These are phyloP conservation scores for Saksenaea vasiformis DNA, from an alignment of 371 early-diverging fungal genomes.

Conservation along the genomic window DNA sequence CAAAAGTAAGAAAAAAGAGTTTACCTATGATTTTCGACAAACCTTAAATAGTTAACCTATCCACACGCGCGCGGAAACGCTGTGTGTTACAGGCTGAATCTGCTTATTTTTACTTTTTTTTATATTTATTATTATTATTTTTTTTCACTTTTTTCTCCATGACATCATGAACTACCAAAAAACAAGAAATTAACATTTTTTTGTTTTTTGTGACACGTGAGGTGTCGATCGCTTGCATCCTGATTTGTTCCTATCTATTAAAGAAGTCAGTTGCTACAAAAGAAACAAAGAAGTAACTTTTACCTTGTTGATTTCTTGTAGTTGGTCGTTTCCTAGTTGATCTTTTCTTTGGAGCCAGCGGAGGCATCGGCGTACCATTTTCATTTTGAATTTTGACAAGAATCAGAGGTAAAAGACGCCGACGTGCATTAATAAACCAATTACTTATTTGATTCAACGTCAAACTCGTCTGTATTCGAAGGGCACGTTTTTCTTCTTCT, in stretches of 20 bases:
- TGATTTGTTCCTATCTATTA: conserved; percentile 1
- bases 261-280: background rate
- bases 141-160: background rate
- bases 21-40: too few species aligned
- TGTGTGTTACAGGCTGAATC: too few species aligned
- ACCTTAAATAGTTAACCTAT: too few species aligned
- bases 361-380: background rate
- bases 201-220: background rate
- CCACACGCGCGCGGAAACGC: too few species aligned
- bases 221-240: conserved; percentile 4
- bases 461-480: conserved; percentile 60
- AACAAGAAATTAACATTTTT: background rate
- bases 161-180: background rate
- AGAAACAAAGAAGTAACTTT: background rate
- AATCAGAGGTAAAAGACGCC: conserved; percentile 49
- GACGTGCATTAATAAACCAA: conserved; percentile 85
- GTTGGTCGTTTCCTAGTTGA: background rate
- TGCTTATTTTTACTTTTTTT: background rate
- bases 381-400: conserved; percentile 5
- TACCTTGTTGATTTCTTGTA: background rate
- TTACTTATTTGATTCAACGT: conserved; percentile 74
- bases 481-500: conserved; percentile 65
- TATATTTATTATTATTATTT: too few species aligned
- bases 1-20: too few species aligned
- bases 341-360: background rate